phyloP scores from a whole-genome alignment of 208 protist genomes.

The Polymyxa betae region DNA sequence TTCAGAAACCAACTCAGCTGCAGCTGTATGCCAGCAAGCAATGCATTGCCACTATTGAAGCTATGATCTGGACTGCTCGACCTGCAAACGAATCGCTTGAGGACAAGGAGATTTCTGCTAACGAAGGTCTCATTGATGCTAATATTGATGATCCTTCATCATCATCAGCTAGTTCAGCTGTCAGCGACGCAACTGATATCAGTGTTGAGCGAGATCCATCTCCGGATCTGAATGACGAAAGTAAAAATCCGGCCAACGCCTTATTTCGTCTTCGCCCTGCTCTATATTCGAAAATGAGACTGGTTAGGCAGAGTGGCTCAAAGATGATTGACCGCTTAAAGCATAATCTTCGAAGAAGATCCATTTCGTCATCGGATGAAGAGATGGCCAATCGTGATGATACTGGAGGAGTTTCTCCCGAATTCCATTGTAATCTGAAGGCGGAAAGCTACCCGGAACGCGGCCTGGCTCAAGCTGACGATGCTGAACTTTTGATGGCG shows the following conservation, averaged over 20 bases:
- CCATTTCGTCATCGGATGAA: conserved; percentile 26
- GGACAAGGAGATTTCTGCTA: neutral
- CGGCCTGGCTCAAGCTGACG: neutral
- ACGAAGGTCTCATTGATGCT: neutral
- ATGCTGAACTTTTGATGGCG: neutral
- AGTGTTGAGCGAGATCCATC: neutral
- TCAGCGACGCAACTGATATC: neutral
- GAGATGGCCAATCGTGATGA: neutral
- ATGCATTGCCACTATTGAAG: neutral
- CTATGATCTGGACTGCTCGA: neutral
- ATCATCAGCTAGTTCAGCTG: neutral
- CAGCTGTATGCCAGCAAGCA: neutral
- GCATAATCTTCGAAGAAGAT: neutral
- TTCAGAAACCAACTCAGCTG: neutral
- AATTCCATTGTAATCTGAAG: neutral
- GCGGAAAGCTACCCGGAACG: neutral
- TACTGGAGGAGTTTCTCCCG: neutral
- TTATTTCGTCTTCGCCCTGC: neutral
- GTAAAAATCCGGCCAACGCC: neutral
- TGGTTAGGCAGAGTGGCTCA: neutral
- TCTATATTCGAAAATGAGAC: conserved; percentile 52
- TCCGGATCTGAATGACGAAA: neutral
- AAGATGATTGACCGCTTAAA: neutral
- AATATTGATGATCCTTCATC: neutral
- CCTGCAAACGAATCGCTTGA: neutral